phyloP scores from a whole-genome alignment of 2,329 filamentous ascomycete species.

The Hypoxylon sp. region DNA sequence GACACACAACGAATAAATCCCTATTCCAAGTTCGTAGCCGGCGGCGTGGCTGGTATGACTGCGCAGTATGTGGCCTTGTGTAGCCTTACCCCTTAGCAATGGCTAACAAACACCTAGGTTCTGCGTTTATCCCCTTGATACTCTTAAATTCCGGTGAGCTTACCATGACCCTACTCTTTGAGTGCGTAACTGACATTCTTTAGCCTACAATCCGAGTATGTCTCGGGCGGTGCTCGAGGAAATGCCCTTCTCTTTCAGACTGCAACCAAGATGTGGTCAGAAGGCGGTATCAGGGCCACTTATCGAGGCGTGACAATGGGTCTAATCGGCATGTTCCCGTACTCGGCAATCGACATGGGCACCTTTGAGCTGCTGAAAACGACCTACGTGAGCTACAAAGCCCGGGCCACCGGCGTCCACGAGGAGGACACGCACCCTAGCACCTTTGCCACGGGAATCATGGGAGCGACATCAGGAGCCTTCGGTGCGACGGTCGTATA shows the following conservation, averaged over 20 bases:
- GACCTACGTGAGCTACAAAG: constrained; percentile 73
- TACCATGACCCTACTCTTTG: background rate
- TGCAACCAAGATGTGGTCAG: constrained; percentile 83
- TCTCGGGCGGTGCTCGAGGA: constrained; percentile 82
- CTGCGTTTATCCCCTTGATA: constrained; percentile 93
- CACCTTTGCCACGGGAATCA: constrained; percentile 84
- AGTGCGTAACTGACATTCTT: constrained; percentile 50
- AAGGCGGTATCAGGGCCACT: constrained; percentile 76
- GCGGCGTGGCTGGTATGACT: constrained; percentile 91
- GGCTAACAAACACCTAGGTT: constrained; percentile 61
- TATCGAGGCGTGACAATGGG: constrained; percentile 96
- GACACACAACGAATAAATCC: constrained; percentile 82
- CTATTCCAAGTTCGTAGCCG: constrained; percentile 88
- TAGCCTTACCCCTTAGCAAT: background rate
- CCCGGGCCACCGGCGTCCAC: constrained; percentile 72
- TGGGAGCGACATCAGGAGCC: constrained; percentile 90
- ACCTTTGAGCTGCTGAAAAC: constrained; percentile 94
- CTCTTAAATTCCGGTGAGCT: constrained; percentile 70
- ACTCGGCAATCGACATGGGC: constrained; percentile 94
- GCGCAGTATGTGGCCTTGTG: constrained; percentile 71
- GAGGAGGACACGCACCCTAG: constrained; percentile 85
- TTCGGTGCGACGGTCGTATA: constrained; percentile 95
- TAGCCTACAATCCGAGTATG: constrained; percentile 93
- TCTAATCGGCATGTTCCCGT: constrained; percentile 95
- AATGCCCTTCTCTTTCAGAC: constrained; percentile 84